Evolutionary conservation across 495 filamentous ascomycete species (phyloP), one percentile per base, ranked within the genome.

Genomic region (Xylaria telfairii): DNA sequence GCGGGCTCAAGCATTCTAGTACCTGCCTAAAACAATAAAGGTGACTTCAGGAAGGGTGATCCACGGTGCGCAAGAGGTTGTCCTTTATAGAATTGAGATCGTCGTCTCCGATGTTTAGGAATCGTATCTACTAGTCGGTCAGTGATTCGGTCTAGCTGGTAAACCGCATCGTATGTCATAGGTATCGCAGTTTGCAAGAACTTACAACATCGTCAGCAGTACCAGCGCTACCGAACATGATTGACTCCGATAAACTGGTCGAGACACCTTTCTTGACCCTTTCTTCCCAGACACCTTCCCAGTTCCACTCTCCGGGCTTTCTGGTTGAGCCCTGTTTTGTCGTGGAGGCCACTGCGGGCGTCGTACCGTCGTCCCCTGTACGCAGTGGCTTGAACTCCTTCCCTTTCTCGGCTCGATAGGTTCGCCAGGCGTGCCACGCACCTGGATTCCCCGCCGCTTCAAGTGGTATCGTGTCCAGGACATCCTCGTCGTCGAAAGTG

Each of bases 201-300:
- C 80, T 72, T 83, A 94, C 91, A 79, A 91, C 81, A 71, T 95
- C 92, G 77, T 95, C 90, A 4, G 86, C 81, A n/a, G 84, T 85
- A 49, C 81, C 81, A 44, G 84, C 80, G 69, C 83, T 84, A 30
- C 92, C 93, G 83, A 88, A 97, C 59, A 97, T 77, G 19, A 91
- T 91, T 5, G 88, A 81, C 71, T 97, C 94, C 3, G 92, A 91
- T 65, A 91, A 80, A 76, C 92, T 95, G n/a, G 84, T 86, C 59
- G 91, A 86, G 30, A 97, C 87, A 37, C 92, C 92, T 77, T 88
- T 90, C 77, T 88, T 90, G 1, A 95, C 93, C 44, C 94, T 86
- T 67, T 92, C 88, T 71, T 93, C 92, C 94, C 94, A 97, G 9
- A 97, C 94, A 1, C 94, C 94, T 79, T 97, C 93, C 94, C 94